Conservation (phyloP, 2,329 filamentous ascomycete species). For the Thielaviopsis populi region DNA sequence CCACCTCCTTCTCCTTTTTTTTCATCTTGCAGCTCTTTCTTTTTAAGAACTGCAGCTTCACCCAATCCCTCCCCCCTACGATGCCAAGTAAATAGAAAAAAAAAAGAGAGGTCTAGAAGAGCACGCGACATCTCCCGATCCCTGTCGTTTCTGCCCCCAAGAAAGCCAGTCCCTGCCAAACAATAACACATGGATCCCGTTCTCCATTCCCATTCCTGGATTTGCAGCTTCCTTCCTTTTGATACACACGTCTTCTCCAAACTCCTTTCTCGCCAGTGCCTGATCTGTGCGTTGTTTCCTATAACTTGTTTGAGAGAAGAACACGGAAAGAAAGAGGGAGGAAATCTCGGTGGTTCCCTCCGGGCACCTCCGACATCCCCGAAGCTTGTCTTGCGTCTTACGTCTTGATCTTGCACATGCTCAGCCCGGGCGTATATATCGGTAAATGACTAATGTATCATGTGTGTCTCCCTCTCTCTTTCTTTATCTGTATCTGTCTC, state of each 20-base stretch:
- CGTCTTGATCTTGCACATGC: background rate
- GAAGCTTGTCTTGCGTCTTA: too few species aligned
- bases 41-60: too few species aligned
- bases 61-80: too few species aligned
- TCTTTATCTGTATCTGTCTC: too few species aligned
- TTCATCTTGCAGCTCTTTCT: too few species aligned
- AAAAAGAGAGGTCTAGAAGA: background rate
- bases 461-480: too few species aligned
- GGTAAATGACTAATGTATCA: too few species aligned
- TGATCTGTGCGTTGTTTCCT: background rate
- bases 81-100: background rate
- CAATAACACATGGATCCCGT: background rate
- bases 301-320: background rate
- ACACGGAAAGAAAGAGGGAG: background rate
- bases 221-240: background rate
- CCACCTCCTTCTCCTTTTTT: too few species aligned
- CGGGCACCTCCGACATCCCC: background rate
- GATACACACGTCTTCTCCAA: background rate
- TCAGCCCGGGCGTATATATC: background rate
- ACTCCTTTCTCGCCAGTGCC: background rate
- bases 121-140: constrained; percentile 11
- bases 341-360: background rate
- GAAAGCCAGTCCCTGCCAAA: background rate
- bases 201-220: background rate
- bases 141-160: background rate